Percentiles rank a stretch among this genome's conserved stretches.
Evolutionary conservation across 768 basidiomycete species (phyloP).

Genomic region (Gloeopeniophorella convolvens): DNA sequence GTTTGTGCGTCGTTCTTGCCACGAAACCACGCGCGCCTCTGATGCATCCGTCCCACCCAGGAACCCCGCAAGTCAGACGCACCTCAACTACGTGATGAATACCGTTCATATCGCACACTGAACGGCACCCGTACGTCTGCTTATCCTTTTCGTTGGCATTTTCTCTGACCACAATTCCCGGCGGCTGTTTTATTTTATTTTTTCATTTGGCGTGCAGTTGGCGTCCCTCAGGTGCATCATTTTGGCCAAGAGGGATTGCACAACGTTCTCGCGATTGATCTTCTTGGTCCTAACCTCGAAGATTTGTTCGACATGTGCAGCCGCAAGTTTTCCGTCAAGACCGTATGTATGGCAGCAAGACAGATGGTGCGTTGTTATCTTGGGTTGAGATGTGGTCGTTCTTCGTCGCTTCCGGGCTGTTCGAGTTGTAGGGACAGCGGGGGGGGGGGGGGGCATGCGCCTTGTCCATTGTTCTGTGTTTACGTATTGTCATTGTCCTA

Average conservation of each 20-base stretch:
- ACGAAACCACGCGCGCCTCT: conserved; percentile 5
- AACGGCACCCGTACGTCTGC: conserved; percentile 71
- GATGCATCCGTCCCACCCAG: conserved; percentile 32
- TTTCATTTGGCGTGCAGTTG: conserved; percentile 45
- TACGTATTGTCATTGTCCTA: too few species aligned
- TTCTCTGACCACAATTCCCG: conserved; percentile 1
- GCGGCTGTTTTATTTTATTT: background rate
- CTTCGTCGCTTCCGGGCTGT: conserved; percentile 3
- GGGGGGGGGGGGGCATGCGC: too few species aligned
- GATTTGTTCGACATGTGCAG: conserved; percentile 99
- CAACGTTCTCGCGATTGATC: conserved; percentile 90
- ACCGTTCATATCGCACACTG: conserved; percentile 93
- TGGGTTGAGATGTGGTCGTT: conserved; percentile 2
- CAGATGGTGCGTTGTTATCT: conserved; percentile 74
- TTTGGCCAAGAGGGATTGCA: conserved; percentile 98
- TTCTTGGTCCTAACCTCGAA: conserved; percentile 95
- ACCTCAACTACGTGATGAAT: conserved; percentile 95
- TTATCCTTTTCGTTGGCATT: conserved; percentile 1
- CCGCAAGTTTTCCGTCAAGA: conserved; percentile 97
- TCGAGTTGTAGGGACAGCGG: too few species aligned
- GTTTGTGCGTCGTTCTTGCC: conserved; percentile 57
- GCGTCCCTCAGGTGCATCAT: conserved; percentile 97
- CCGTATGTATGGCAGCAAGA: conserved; percentile 97
- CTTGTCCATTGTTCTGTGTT: conserved; percentile 5
- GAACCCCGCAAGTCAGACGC: conserved; percentile 97